Evolutionary conservation across 176 grass and related monocot species (phyloP), one percentile per base, ranked within the genome.

Genomic region (Raddia guianensis): DNA sequence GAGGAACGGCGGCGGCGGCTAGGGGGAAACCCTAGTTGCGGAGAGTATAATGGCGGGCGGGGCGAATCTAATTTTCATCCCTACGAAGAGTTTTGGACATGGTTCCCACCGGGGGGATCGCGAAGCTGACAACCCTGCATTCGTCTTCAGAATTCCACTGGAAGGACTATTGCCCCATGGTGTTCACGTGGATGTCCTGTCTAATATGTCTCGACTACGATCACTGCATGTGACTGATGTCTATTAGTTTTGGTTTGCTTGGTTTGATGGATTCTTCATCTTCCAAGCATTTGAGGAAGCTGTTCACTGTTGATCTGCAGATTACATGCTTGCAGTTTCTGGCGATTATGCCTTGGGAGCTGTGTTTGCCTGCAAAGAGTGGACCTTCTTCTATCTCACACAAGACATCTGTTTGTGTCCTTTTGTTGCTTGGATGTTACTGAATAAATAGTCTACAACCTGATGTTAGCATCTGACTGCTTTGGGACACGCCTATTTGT

Each of bases 331-430:
- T 32, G 92, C 93, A 8, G 86, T 96, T 27, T 92, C 90, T 6
- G 93, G 90, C 44, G 79, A 93, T 0, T 88, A 84, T 7, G 93
- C 90, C 8, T 74, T 97, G 86, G 59, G 93, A 89, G 58, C 83
- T 93, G 9, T 91, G 90, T 3, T 97, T 88, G 0, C 90, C 90
- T 0, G 93, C 90, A 3, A 97, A 97, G 77, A 97, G 93, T 63
- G 93, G 93, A 89, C 90, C 51, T 93, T 97, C 87, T 97, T 97
- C 79, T 93, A 93, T 77, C 81, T 93, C 42, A 91, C 93, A 9
- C 90, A 97, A 14, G 93, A 93, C 62, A 88, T 27, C 27, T 27
- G 27, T 27, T 27, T 27, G 27, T 27, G 27, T 27, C 27, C 27
- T 27, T 27, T 27, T 27, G 27, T 27, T 27, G 27, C 27, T 27